These are phyloP conservation scores for Chytriomyces sp. DNA, from an alignment of 192 early-diverging fungal species.

Conservation along the genomic window DNA sequence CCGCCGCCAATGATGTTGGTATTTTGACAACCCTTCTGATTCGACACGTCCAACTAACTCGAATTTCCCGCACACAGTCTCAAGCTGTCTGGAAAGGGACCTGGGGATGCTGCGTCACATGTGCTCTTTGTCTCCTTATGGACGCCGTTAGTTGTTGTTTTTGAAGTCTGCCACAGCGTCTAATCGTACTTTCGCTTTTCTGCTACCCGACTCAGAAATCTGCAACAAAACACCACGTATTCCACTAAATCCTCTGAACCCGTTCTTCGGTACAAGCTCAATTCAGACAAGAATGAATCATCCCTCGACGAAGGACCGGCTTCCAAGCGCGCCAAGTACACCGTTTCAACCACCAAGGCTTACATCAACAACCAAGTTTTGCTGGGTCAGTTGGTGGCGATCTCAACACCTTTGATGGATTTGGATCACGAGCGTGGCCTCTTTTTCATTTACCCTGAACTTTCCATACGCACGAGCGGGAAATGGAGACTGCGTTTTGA, in stretches of 20 bases:
- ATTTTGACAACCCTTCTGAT: background rate
- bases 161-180: background rate
- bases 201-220: background rate
- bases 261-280: background rate
- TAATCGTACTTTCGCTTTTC: background rate
- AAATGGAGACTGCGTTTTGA: constrained; percentile 42
- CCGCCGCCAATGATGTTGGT: constrained; percentile 29
- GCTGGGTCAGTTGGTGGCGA: constrained; percentile 38
- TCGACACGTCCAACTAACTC: no score
- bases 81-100: background rate
- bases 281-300: background rate
- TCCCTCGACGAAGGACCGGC: background rate
- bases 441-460: constrained; percentile 46
- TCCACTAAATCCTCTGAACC: background rate
- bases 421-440: constrained; percentile 18
- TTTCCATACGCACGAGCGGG: constrained; percentile 38
- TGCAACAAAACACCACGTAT: background rate
- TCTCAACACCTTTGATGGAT: constrained; percentile 34
- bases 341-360: background rate
- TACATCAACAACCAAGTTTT: constrained; percentile 28
- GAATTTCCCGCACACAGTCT: background rate
- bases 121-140: constrained; percentile 30
- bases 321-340: background rate
- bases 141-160: constrained; percentile 20
- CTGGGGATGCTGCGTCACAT: background rate